Evolutionary conservation across 441 rosid genomes (phyloP).

Genomic region (Arabidopsis lyrata): DNA sequence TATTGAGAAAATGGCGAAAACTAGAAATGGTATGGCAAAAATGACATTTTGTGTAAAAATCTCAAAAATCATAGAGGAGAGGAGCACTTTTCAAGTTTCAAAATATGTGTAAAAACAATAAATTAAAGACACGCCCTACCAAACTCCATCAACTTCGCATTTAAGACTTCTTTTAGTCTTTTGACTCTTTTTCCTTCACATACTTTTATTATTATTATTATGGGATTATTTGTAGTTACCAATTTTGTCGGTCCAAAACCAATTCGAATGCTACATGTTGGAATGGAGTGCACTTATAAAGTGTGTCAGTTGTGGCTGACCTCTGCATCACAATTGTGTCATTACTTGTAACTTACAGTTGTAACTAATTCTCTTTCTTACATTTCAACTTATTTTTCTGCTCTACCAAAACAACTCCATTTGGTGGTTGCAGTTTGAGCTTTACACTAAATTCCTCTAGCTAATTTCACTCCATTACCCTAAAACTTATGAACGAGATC

Average conservation of each 20-base stretch:
- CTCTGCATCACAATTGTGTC: slow-evolving; percentile 24
- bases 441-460: not conserved
- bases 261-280: slow-evolving; percentile 34
- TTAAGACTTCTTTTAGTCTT: slow-evolving; percentile 35
- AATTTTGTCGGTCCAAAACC: slow-evolving; percentile 29
- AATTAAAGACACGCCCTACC: slow-evolving; percentile 36
- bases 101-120: slow-evolving; percentile 13
- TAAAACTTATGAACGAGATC: not conserved
- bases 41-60: no score
- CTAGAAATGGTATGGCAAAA: no score
- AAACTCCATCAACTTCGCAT: slow-evolving; percentile 31
- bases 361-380: slow-evolving; percentile 20
- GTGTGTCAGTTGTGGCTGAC: slow-evolving; percentile 34
- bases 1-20: no score
- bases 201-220: not conserved
- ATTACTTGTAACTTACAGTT: slow-evolving; percentile 19
- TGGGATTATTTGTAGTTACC: slow-evolving; percentile 18
- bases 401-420: slow-evolving; percentile 23
- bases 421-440: slow-evolving; percentile 18
- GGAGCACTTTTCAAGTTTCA: slow-evolving; percentile 23
- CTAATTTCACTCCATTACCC: not conserved
- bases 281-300: slow-evolving; percentile 21
- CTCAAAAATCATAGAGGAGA: no score
- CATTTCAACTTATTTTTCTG: slow-evolving; percentile 28
- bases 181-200: slow-evolving; percentile 7